Conservation (phyloP, 768 basidiomycete genomes). For the Suillus weaverae region DNA sequence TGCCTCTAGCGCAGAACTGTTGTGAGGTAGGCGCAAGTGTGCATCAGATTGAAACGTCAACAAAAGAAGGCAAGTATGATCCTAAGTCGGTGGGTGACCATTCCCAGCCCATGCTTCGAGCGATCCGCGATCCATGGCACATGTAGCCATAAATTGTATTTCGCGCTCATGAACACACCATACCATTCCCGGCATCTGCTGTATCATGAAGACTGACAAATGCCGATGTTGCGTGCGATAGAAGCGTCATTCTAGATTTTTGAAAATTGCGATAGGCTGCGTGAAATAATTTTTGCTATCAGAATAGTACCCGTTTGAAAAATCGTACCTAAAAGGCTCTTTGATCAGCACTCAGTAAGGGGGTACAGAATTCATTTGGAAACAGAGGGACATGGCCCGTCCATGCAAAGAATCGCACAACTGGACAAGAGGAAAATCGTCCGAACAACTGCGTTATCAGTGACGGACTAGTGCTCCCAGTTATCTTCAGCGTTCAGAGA, state of each 20-base stretch:
- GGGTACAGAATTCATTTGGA: not conserved
- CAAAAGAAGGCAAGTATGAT: not conserved
- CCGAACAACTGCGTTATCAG: slow-evolving; percentile 1
- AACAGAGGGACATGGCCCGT: not conserved
- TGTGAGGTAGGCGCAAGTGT: not conserved
- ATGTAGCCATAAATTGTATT: not conserved
- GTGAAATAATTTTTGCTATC: slow-evolving; percentile 4
- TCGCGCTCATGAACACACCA: not conserved
- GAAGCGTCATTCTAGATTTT: not conserved
- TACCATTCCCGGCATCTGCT: not conserved
- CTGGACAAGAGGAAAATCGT: not conserved
- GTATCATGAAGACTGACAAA: not conserved
- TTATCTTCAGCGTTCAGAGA: slow-evolving; percentile 1
- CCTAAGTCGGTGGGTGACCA: not conserved
- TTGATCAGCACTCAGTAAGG: not conserved
- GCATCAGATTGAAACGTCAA: not conserved
- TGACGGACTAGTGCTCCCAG: not conserved
- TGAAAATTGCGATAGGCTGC: slow-evolving; percentile 3
- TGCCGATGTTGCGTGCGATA: not conserved
- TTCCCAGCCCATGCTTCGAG: not conserved
- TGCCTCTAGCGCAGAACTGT: not conserved
- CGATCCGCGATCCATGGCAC: not conserved
- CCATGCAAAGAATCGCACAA: not conserved
- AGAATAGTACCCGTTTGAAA: slow-evolving; percentile 3
- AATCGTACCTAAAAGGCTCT: not conserved